Evolutionary conservation across 768 basidiomycete genomes (phyloP), one percentile per base, ranked within the genome.

Genomic region (Coprinopsis strossmayeri): DNA sequence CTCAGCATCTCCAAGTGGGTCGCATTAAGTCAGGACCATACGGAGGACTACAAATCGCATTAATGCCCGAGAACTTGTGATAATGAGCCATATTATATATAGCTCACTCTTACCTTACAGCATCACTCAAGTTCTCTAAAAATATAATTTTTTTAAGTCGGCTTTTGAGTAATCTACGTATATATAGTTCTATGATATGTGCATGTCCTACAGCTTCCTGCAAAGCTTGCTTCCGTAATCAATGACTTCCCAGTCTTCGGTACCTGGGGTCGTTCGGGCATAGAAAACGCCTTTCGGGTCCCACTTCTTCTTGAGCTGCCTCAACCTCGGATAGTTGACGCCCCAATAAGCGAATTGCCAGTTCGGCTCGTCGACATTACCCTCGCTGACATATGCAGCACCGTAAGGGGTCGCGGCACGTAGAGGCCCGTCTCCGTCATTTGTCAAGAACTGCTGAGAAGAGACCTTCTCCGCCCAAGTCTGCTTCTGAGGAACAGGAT

Each of bases 281-380:
- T 51, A 51, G 37, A 51, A 51, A 5, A 51, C 35, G 3, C 50
- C 50, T 10, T 10, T 34, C 7, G 50, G 50, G 17, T 51, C 50
- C 42, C 32, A 51, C 24, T 34, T 39, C 25, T 28, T n/a, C 44
- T 51, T 51, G n/a, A 51, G 23, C 27, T 34, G 26, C 11, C 30
- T 32, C 18, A 53, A 37, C 12, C 53, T 32, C 3, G 48, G 46
- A 34, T 55, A 55, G 34, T 55, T 55, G 3, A 24, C 41, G 20
- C 54, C 54, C 54, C 54, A 55, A 30, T 52, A 55, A 23, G 34
- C 48, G 9, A 25, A 15, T 48, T 55, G 54, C 54, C 54, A 55
- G 32, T 49, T 52, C 4, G 54, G 51, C 34, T 55, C 51, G 7
- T 52, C 54, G 4, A 52, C 39, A 18, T 55, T 48, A 1, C 51